Conservation (phyloP, 129 eudicot species). For the Flaveria brownii region DNA sequence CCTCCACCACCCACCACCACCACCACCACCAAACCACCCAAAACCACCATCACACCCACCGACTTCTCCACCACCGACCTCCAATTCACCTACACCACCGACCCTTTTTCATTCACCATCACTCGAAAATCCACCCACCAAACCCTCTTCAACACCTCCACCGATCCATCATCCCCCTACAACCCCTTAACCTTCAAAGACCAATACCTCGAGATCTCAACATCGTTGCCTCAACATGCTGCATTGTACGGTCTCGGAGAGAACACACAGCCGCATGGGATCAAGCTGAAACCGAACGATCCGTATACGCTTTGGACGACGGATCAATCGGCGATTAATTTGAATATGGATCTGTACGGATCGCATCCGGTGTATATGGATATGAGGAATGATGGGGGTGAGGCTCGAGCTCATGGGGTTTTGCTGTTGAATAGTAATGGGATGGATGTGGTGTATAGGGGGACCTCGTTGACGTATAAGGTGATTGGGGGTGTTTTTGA, state of each 20-base stretch:
- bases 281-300: slow-evolving; percentile 74
- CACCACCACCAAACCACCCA: slow-evolving; percentile 35
- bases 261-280: slow-evolving; percentile 92
- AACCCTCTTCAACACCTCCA: slow-evolving; percentile 64
- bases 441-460: slow-evolving; percentile 88
- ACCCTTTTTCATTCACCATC: slow-evolving; percentile 81
- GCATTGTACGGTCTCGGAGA: slow-evolving; percentile 90
- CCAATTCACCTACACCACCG: slow-evolving; percentile 57
- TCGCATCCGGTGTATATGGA: slow-evolving; percentile 99
- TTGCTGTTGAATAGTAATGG: slow-evolving; percentile 88
- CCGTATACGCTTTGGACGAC: slow-evolving; percentile 91
- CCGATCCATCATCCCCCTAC: slow-evolving; percentile 54
- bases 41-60: slow-evolving; percentile 36
- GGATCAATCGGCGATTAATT: slow-evolving; percentile 77
- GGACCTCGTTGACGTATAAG: slow-evolving; percentile 80
- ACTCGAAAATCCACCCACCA: slow-evolving; percentile 73
- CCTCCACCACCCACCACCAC: slow-evolving; percentile 61
- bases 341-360: slow-evolving; percentile 84
- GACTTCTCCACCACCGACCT: slow-evolving; percentile 52
- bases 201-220: slow-evolving; percentile 84
- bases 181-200: slow-evolving; percentile 72
- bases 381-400: slow-evolving; percentile 68
- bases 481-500: slow-evolving; percentile 97
- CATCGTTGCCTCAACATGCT: slow-evolving; percentile 68
- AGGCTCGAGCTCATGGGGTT: slow-evolving; percentile 70